Base-by-base conservation (phyloP, 768 basidiomycete species). In the Russula lepida region DNA sequence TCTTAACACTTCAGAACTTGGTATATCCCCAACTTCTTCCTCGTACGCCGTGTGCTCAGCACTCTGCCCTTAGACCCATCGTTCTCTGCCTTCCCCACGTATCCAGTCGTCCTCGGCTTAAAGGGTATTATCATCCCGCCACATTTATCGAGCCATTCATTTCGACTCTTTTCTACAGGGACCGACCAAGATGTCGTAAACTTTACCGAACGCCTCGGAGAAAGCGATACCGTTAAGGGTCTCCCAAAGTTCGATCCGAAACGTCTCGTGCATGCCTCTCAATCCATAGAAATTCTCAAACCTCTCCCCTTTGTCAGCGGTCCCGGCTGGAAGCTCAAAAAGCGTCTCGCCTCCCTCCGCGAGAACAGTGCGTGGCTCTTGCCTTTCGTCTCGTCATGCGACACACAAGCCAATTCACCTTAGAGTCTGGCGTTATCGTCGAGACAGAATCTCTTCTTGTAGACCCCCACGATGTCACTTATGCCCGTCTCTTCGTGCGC, bases 1-100 rank as follows among this genome's bases (percentile, higher is more conserved):
- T 19, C 6, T 17, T 9, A 4, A 49, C 23, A 56, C 59, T 54
- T 32, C 46, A 74, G 74, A 74, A 65, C 69, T 68, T 33, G 73
- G 68, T 71, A 60, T 23, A 39, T 23, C 4, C 13, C 33, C 8
- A 15, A 30, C 13, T 28, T 44, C 25, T 32, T 28, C 23, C 19
- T n/a, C 6, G 9, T 23, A 17, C 12, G 23, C 13, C 6, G 13
- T 44, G 11, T 17, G 33, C 33, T 54, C 47, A 47, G 32, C 21
- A 44, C 49, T 37, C 23, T 11, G 12, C 17, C 7, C 41, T 15
- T 61, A 88, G 86, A 86, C 73, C 78, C 80, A 62, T 75, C 79
- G 30, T 95, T 88, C 72, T 76, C 85, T 15, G 82, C 90, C 3
- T 77, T 94, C 68, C 92, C 92, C 9, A 93, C 92, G 0, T 95